These are phyloP conservation scores for Yarrowia sp. DNA, from an alignment of 805 yeast species.

Conservation along the genomic window DNA sequence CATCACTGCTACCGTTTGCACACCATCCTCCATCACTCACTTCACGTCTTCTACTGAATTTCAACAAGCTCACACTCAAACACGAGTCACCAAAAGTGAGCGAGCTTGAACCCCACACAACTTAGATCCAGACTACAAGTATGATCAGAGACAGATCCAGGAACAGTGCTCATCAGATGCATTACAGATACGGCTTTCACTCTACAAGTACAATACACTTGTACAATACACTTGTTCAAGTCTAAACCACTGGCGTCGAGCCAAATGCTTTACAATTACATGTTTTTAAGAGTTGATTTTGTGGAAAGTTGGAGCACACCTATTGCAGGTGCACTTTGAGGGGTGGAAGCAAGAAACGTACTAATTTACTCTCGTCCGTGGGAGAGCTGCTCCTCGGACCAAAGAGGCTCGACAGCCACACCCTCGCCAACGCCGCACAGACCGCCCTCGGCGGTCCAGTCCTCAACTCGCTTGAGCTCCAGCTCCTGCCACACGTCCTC, in stretches of 20 bases:
- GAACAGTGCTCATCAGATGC: too few species aligned
- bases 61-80: too few species aligned
- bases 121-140: too few species aligned
- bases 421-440: conserved; percentile 84
- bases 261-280: conserved; percentile 35
- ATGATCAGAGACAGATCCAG: too few species aligned
- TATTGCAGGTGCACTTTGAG: background rate
- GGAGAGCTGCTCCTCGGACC: conserved; percentile 69
- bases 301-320: conserved; percentile 6
- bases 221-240: background rate
- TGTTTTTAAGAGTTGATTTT: conserved; percentile 12
- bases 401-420: conserved; percentile 66
- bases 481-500: conserved; percentile 81
- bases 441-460: conserved; percentile 86
- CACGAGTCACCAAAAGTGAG: too few species aligned
- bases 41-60: too few species aligned
- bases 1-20: too few species aligned
- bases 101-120: too few species aligned
- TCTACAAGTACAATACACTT: background rate
- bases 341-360: background rate
- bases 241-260: conserved; percentile 27
- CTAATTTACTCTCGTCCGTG: background rate
- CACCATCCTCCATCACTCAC: too few species aligned
- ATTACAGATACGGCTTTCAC: too few species aligned
- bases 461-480: conserved; percentile 72